Evolutionary conservation across 257 asterid species (phyloP).

Genomic region (Anisodus acutangulus): DNA sequence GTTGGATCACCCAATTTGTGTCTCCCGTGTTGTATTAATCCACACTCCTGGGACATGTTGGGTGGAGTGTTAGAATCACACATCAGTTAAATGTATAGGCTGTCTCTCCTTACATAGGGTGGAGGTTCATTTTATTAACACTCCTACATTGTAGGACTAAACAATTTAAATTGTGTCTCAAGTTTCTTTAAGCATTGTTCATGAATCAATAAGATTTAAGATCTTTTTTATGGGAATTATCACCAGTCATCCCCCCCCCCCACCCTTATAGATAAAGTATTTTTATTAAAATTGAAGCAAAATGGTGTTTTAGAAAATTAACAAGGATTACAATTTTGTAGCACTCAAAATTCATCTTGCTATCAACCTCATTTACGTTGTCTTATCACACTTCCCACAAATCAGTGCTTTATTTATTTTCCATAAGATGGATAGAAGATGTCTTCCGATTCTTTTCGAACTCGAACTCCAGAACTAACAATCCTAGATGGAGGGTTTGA

Average conservation of each 20-base stretch:
- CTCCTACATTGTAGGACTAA: not conserved
- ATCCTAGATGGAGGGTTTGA: not conserved
- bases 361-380: not conserved
- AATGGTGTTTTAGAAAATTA: not conserved
- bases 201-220: conserved; percentile 22
- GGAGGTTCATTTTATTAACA: not conserved
- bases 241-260: not conserved
- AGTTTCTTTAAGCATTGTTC: not conserved
- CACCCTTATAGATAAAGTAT: not conserved
- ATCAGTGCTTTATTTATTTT: not conserved
- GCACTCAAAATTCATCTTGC: conserved; percentile 3
- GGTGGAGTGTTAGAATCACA: not conserved
- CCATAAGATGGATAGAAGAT: not conserved
- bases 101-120: not conserved
- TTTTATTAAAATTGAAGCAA: not conserved
- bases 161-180: not conserved
- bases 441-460: not conserved
- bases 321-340: conserved; percentile 1
- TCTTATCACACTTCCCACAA: not conserved
- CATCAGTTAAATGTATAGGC: no score
- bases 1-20: not conserved
- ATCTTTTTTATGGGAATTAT: not conserved
- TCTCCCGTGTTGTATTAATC: not conserved
- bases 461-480: not conserved
- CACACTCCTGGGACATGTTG: not conserved